Base-by-base conservation (phyloP, 2,329 filamentous ascomycete genomes). In the Aureobasidium sp. region DNA sequence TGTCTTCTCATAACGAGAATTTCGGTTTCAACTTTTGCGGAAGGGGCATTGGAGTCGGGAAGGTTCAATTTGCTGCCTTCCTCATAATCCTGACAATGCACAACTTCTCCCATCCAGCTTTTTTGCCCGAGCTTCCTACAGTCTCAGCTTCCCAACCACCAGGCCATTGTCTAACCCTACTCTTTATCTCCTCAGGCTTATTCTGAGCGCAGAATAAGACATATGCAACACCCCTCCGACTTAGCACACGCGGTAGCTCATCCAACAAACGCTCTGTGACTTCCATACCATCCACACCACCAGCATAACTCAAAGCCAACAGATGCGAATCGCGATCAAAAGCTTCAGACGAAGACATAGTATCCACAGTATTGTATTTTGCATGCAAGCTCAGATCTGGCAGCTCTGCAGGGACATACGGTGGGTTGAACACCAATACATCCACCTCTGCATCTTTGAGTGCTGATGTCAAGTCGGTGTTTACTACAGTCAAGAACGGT, bases 391-490 rank as follows among this genome's bases (percentile, higher is more conserved):
- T 79, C 42, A 87, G 78, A 29, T 79, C 76, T 13, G 68, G 68
- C 16, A 69, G 43, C 13, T 67, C 61, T 11, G 69, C 50, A 1
- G 95, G 96, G 18, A 99, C 96, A 76, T 99, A 99, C 0, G 96
- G 96, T 62, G 96, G 96, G 76, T 99, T 99, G 85, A 98, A 99
- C 33, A 99, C 87, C 68, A 99, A 85, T 15, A 99, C 86, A 75
- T 99, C 96, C 7, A 97, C 86, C 45, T 80, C 79, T 3, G 84
- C 82, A 0, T 81, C 75, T 10, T 86, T 85, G 47, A 97, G 80
- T 0, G 90, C 82, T 3, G 86, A 78, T 6, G 86, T 84, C 0
- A 99, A 84, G 75, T 98, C 93, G 2, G 88, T 91, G 66, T 89
- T 89, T 31, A 91, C 76, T 23, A 91, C 87, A 47, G 89, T 91